Evolutionary conservation across 192 early-diverging fungal species (phyloP), one percentile per base, ranked within the genome.

Genomic region (Linnemannia exigua): DNA sequence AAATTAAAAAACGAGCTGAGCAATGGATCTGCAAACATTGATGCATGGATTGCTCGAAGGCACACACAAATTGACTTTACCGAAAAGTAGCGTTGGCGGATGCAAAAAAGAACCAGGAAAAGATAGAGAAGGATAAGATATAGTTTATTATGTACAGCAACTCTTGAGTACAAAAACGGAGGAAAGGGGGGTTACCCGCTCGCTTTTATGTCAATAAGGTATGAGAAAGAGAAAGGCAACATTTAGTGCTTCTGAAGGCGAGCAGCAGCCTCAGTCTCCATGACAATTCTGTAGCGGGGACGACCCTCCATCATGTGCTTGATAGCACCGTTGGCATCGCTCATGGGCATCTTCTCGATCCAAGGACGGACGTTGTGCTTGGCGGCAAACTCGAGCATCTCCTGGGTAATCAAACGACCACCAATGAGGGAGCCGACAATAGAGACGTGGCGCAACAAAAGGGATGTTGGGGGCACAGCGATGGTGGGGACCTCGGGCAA

Each of bases 381-480:
- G 50, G 89, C 89, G 1, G 95, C 93, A 75, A 95, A 91, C 58
- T 91, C 89, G 20, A 97, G 83, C 88, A 95, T 95, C 79, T 96
- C 91, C 12, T 88, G 79, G 31, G 94, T 76, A 33, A 91, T 90
- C 20, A 90, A 79, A 70, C 82, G 61, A 25, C 91, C 87, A 61
- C 94, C 96, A 70, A 96, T 92, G 71, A 94, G 87, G 5, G 95
- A 96, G 17, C 94, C 95, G 8, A 84, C 91, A 22, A 94, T 89
- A 20, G 82, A 84, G 5, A 93, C 88, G 58, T 92, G 82, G 68
- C 84, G 85, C 31, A 63, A 72, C 25, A 94, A 73, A 58, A 96
- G 76, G 20, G 87, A 79, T 15, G 66, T 17, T 8, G 90, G 73
- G 37, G 48, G 79, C 14, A 37, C 7, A 9, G 12, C 76, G 17